Conservation (phyloP, 2,329 filamentous ascomycete species). For the Aulographum hederae region DNA sequence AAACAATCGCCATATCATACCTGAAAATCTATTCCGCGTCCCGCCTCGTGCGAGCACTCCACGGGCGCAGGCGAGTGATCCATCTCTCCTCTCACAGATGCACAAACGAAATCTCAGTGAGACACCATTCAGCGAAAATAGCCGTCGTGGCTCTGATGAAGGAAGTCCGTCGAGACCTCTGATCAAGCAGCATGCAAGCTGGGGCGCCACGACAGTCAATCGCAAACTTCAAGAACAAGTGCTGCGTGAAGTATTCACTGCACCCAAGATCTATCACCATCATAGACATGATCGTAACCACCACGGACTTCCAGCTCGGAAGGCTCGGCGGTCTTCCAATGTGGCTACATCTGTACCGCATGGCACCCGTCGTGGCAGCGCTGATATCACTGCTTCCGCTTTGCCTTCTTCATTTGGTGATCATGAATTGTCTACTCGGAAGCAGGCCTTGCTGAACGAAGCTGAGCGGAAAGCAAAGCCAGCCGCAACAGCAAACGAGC, state of each 20-base stretch:
- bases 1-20: conserved; percentile 86
- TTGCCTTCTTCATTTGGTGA: no score
- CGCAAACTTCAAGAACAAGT: conserved; percentile 76
- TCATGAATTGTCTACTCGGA: no score
- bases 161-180: conserved; percentile 17
- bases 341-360: neutral
- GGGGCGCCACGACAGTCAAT: conserved; percentile 88
- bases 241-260: conserved; percentile 77
- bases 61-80: conserved; percentile 8
- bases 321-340: neutral
- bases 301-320: conserved; percentile 15
- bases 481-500: no score
- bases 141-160: conserved; percentile 8
- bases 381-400: no score
- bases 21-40: conserved; percentile 59
- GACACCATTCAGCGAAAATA: conserved; percentile 8
- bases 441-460: no score
- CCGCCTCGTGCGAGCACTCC: conserved; percentile 25
- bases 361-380: no score
- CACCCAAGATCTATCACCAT: conserved; percentile 65
- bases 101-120: conserved; percentile 17
- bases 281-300: conserved; percentile 38
- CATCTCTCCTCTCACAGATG: conserved; percentile 13
- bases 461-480: no score
- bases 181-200: conserved; percentile 37